Base-by-base conservation (phyloP, 2,329 filamentous ascomycete species). In the Plectosphaerella sp. region DNA sequence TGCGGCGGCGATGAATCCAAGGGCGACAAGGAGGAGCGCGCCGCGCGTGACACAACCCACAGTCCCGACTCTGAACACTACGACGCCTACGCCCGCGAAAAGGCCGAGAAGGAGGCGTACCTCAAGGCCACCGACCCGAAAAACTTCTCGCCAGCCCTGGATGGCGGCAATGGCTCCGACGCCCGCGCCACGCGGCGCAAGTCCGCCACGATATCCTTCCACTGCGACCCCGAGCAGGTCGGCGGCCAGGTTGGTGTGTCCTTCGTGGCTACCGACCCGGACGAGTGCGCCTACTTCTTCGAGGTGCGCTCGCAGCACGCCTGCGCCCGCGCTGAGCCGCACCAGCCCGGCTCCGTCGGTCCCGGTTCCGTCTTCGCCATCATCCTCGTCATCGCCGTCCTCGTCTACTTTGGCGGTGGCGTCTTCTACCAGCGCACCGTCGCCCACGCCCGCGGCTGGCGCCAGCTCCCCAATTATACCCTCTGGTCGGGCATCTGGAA, bases 361-460 rank as follows among this genome's bases (percentile, higher is more conserved):
- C 73, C 94, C 69, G 63, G 88, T 67, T 72, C 91, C 75, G 69
- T 99, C 12, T 99, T 99, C 66, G 88, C 89, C 55, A 87, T 97
- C 58, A 97, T 99, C 67, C 81, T 83, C 59, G 75, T 78, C 54
- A 80, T 84, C 54, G 89, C 92, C 10, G 79, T 97, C 37, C 73
- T 93, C 10, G 94, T 94, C 20, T 99, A 99, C 70, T 76, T 96
- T 51, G 80, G 95, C 37, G 94, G 94, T 60, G 94, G 94, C 63
- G 88, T 96, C 61, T 91, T 96, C 57, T 99, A 97, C 75, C 93
- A 97, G 70, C 84, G 94, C 54, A 95, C 91, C 33, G 92, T 99
- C 53, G 87, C 92, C 71, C 90, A 99, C 67, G 91, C 96, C 61
- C 82, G 94, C 56, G 94, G 94, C 47, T 97, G 93, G 94, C 84